Conservation (phyloP, 345 rosid species). For the Gossypium sturtianum region DNA sequence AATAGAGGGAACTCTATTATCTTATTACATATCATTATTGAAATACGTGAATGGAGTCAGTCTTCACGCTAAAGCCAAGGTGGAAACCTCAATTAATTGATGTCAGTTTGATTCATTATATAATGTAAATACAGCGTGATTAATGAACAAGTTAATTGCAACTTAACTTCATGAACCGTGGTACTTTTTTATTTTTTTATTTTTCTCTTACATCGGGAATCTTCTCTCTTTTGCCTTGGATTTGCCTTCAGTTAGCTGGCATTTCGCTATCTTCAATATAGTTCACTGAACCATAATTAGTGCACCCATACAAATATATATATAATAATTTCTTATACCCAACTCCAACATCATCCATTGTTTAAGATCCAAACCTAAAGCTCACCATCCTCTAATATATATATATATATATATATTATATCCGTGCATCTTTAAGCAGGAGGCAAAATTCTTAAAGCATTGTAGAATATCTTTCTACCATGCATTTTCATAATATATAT, state of each 20-base stretch:
- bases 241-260: background rate
- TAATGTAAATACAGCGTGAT: background rate
- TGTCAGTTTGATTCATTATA: background rate
- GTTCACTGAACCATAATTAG: background rate
- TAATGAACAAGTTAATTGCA: background rate
- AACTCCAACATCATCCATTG: background rate
- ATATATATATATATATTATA: too few relatives aligned
- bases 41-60: slow-evolving; percentile 39
- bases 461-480: too few relatives aligned
- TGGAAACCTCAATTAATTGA: slow-evolving; percentile 15
- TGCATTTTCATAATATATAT: too few relatives aligned
- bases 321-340: background rate
- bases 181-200: background rate
- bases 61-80: slow-evolving; percentile 25
- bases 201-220: background rate
- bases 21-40: slow-evolving; percentile 21
- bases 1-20: slow-evolving; percentile 1
- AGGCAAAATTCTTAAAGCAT: too few relatives aligned
- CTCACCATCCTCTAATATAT: background rate
- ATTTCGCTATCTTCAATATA: background rate
- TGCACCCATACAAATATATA: background rate
- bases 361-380: background rate
- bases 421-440: too few relatives aligned
- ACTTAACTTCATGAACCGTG: background rate
- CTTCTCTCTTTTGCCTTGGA: background rate